These are phyloP conservation scores for Parasitella parasitica DNA, from an alignment of 371 early-diverging fungal genomes.

Conservation along the genomic window DNA sequence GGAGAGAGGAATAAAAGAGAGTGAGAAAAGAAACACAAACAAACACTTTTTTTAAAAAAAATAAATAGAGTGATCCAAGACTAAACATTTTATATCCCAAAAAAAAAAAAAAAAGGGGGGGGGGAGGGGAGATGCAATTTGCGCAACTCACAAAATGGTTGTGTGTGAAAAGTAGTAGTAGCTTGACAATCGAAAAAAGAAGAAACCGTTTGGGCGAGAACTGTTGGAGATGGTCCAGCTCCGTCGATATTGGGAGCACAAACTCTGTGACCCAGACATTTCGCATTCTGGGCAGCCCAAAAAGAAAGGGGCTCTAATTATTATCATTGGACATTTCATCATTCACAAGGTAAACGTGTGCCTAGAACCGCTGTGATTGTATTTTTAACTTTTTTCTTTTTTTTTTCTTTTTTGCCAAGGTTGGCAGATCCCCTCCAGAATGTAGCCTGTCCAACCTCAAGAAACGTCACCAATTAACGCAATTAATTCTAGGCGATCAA, in stretches of 20 bases:
- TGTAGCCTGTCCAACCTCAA: neutral
- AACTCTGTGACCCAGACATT: neutral
- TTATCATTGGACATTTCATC: neutral
- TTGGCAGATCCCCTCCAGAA: no score
- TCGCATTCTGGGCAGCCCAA: neutral
- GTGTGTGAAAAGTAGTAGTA: neutral
- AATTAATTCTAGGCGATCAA: neutral
- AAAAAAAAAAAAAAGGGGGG: neutral
- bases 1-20: neutral
- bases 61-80: no score
- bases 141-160: neutral
- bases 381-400: neutral
- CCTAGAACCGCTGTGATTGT: neutral
- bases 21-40: neutral
- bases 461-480: slow-evolving; percentile 3
- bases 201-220: neutral
- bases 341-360: neutral
- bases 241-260: neutral
- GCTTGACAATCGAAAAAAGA: neutral
- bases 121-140: neutral
- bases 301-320: neutral
- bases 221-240: neutral
- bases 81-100: neutral
- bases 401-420: neutral
- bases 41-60: neutral